Evolutionary conservation across 768 basidiomycete species (phyloP).

Genomic region (Russula abietina): DNA sequence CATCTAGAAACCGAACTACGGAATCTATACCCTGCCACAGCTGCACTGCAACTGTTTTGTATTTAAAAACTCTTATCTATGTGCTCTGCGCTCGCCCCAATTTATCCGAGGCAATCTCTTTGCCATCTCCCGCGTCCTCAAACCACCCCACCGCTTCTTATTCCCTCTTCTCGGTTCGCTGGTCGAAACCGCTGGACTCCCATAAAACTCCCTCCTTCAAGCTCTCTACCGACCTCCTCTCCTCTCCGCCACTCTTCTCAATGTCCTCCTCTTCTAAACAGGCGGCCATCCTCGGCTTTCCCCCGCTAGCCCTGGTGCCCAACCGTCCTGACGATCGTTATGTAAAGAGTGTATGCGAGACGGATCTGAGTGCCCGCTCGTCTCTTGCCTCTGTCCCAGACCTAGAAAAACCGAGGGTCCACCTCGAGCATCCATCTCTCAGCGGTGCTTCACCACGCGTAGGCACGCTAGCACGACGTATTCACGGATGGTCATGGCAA

Average conservation of each 20-base stretch:
- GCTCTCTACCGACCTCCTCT: background rate
- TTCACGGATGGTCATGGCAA: constrained; percentile 49
- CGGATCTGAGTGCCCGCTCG: background rate
- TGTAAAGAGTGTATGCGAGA: background rate
- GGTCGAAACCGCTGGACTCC: constrained; percentile 3
- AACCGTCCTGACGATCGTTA: background rate
- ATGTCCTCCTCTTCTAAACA: background rate
- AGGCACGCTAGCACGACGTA: constrained; percentile 37
- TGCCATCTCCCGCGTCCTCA: background rate
- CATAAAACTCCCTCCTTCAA: background rate
- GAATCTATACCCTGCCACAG: background rate
- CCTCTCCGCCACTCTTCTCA: background rate
- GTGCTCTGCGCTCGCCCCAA: background rate
- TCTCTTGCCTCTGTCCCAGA: background rate
- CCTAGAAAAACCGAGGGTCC: background rate
- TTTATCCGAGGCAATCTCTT: background rate
- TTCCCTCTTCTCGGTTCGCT: background rate
- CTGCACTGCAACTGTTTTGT: background rate
- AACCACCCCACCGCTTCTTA: background rate
- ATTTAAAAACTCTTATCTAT: background rate
- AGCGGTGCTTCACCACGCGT: constrained; percentile 12
- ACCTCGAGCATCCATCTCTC: background rate
- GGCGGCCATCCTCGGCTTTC: background rate
- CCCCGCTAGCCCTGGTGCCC: background rate
- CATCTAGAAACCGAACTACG: background rate